Evolutionary conservation across 2,329 filamentous ascomycete genomes (phyloP).

Genomic region (Drechslerella coelobrocha): DNA sequence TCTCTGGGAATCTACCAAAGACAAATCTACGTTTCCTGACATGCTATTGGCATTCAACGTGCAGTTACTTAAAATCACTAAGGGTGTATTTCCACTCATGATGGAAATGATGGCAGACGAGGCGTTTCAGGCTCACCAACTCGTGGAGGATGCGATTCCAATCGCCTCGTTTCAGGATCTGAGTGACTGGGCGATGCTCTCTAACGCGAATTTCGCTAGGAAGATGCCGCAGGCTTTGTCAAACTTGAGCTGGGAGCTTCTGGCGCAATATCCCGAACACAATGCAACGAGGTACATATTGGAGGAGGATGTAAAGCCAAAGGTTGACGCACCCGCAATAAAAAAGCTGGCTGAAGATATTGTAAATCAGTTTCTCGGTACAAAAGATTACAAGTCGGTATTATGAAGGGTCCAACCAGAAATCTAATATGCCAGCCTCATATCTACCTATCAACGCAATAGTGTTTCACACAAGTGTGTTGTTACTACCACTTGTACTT

Average conservation of each 20-base stretch:
- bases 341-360: too few relatives aligned
- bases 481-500: too few relatives aligned
- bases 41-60: not conserved
- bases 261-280: constrained; percentile 3
- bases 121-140: not conserved
- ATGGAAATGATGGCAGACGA: constrained; percentile 21
- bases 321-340: too few relatives aligned
- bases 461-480: too few relatives aligned
- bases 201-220: not conserved
- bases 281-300: too few relatives aligned
- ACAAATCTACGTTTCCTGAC: not conserved
- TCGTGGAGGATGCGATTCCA: not conserved
- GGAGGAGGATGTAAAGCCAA: too few relatives aligned
- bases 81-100: not conserved
- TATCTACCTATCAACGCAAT: too few relatives aligned
- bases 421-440: too few relatives aligned
- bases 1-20: not conserved
- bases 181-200: not conserved
- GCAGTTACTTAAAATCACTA: not conserved
- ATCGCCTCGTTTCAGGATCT: not conserved
- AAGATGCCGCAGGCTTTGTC: not conserved
- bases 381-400: too few relatives aligned
- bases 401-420: too few relatives aligned
- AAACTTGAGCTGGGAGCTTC: not conserved
- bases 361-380: too few relatives aligned